phyloP scores from a whole-genome alignment of 441 rosid species.

The Codiaeum variegatum region DNA sequence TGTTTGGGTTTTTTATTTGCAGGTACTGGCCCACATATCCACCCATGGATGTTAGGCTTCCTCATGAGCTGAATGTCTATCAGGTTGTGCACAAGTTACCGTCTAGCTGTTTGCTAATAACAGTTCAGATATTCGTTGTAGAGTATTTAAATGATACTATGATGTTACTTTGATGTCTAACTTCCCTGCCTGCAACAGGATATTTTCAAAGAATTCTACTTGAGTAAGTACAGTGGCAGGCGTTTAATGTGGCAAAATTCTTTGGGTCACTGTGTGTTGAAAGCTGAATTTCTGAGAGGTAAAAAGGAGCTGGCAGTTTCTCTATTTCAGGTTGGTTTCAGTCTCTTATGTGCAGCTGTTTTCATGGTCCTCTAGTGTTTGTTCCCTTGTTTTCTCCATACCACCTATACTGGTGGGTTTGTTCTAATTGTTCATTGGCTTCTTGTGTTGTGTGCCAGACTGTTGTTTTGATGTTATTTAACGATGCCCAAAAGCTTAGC shows the following conservation, averaged over 20 bases:
- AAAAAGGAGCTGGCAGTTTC: conserved; percentile 98
- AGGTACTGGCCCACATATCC: conserved; percentile 99
- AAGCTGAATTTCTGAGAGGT: conserved; percentile 86
- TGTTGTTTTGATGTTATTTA: conserved; percentile 94
- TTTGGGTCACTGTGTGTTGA: conserved; percentile 91
- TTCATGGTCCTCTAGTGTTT: not conserved
- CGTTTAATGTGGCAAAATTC: conserved; percentile 99
- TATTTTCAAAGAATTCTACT: conserved; percentile 94
- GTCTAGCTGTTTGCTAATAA: not conserved
- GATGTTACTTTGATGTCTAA: conserved; percentile 12
- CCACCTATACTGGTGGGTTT: conserved; percentile 1
- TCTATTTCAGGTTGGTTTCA: conserved; percentile 77
- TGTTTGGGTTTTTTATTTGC: conserved; percentile 33
- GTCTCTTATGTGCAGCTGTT: not conserved
- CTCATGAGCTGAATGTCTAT: conserved; percentile 94
- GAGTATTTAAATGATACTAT: conserved; percentile 1
- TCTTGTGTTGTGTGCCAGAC: conserved; percentile 47
- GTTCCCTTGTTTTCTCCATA: conserved; percentile 7
- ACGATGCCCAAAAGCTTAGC: conserved; percentile 87
- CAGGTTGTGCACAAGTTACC: conserved; percentile 53
- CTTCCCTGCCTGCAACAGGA: conserved; percentile 47
- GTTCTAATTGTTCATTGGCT: conserved; percentile 24
- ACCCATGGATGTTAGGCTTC: conserved; percentile 99
- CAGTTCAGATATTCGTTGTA: not conserved
- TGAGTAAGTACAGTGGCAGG: conserved; percentile 95